Percentiles rank a stretch among this genome's conserved stretches.
These are phyloP conservation scores for Olyra latifolia DNA, from an alignment of 176 grass and related monocot species.

Conservation along the genomic window DNA sequence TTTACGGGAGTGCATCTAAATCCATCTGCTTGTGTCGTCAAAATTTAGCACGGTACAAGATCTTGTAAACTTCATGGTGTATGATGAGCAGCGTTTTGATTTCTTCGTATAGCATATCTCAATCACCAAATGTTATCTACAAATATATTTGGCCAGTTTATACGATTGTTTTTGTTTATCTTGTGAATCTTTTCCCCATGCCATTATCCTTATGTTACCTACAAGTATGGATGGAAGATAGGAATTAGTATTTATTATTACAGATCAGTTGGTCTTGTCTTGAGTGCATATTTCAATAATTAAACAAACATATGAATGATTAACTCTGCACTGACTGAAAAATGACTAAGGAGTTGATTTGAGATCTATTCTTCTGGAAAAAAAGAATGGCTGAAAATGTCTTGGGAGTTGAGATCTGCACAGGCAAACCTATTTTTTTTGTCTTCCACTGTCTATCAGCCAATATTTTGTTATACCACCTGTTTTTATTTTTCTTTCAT, in stretches of 20 bases:
- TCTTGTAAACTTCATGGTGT: neutral
- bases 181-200: neutral
- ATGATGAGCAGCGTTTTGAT: neutral
- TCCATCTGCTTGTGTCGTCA: neutral
- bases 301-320: neutral
- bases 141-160: neutral
- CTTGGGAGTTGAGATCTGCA: neutral
- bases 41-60: neutral
- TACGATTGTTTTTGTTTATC: neutral
- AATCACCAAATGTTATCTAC: neutral
- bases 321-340: neutral
- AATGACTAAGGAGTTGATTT: no score
- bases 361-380: neutral
- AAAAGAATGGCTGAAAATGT: neutral
- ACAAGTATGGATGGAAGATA: neutral
- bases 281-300: neutral
- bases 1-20: neutral
- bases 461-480: neutral
- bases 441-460: neutral
- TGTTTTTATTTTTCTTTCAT: neutral
- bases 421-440: neutral
- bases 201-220: neutral
- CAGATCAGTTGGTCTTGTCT: neutral
- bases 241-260: neutral
- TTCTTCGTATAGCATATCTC: neutral